Conservation (phyloP, 495 filamentous ascomycete species). For the Podospora bellae-mahoneyi region DNA sequence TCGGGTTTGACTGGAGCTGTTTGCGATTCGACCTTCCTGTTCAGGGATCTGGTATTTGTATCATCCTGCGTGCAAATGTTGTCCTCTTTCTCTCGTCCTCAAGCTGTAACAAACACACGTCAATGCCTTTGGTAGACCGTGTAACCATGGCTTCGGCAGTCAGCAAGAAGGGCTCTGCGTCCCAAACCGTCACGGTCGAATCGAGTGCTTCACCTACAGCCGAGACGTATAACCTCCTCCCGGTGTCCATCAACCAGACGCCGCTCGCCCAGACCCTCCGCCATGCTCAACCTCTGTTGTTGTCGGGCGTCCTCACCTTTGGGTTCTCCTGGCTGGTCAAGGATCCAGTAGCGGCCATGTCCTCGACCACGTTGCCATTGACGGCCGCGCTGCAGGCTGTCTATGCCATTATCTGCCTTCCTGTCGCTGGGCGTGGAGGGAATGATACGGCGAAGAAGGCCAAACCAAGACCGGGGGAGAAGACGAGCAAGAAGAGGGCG, state of each 20-base stretch:
- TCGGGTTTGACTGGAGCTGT: slow-evolving; percentile 20
- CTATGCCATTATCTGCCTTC: slow-evolving; percentile 72
- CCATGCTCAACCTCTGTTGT: slow-evolving; percentile 48
- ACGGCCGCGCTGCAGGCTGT: slow-evolving; percentile 61
- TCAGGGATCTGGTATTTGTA: slow-evolving; percentile 10
- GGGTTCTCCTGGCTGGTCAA: slow-evolving; percentile 65
- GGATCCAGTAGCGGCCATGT: slow-evolving; percentile 66
- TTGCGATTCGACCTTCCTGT: not conserved
- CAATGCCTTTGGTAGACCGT: slow-evolving; percentile 36
- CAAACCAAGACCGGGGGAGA: slow-evolving; percentile 42
- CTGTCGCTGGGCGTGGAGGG: slow-evolving; percentile 49
- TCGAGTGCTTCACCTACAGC: not conserved
- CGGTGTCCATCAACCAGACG: slow-evolving; percentile 34
- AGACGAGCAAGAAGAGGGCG: slow-evolving; percentile 42
- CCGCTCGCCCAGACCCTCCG: slow-evolving; percentile 32
- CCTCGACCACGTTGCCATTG: slow-evolving; percentile 52
- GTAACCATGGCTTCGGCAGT: slow-evolving; percentile 32
- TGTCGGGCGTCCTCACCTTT: slow-evolving; percentile 57
- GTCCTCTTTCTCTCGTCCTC: slow-evolving; percentile 6
- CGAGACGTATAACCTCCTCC: slow-evolving; percentile 24
- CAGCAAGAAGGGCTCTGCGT: slow-evolving; percentile 18
- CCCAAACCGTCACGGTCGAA: slow-evolving; percentile 11
- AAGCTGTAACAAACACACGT: not conserved
- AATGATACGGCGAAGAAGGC: slow-evolving; percentile 26
- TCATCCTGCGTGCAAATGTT: slow-evolving; percentile 1